A percentile compares a stretch with the other conserved stretches of the same genome.
Evolutionary conservation across 1,139 yeast genomes (phyloP).

Genomic region (Kurtzmaniella natalensis): DNA sequence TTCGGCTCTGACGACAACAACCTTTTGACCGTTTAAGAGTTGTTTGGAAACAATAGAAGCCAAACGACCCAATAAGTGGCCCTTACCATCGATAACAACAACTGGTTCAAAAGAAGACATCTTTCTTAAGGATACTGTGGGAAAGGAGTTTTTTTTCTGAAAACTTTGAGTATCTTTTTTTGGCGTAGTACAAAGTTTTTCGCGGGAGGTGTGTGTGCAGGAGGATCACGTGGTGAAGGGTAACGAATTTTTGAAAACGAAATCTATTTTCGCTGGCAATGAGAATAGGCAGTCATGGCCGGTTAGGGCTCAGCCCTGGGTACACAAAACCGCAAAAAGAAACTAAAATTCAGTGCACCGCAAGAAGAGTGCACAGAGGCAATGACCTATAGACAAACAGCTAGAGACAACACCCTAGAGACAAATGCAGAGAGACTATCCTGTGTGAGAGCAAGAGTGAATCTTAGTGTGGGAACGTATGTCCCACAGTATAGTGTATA

Average conservation of each 20-base stretch:
- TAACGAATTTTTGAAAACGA: background rate
- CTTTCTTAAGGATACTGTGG: conserved; percentile 17
- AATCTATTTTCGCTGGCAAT: background rate
- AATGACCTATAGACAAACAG: no score
- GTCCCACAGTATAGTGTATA: no score
- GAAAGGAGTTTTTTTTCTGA: conserved; percentile 8
- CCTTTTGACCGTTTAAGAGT: conserved; percentile 95
- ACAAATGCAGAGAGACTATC: no score
- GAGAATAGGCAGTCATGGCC: background rate
- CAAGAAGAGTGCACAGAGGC: no score
- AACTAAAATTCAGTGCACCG: no score
- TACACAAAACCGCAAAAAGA: no score
- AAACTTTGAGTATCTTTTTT: conserved; percentile 4
- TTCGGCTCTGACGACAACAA: conserved; percentile 97
- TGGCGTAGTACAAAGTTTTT: conserved; percentile 4
- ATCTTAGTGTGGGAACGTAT: no score
- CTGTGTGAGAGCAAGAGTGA: no score
- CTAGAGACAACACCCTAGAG: no score
- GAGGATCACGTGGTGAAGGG: background rate
- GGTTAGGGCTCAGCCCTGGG: conserved; percentile 1
- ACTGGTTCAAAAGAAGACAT: conserved; percentile 96
- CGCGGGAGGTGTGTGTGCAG: conserved; percentile 1
- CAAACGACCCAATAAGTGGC: conserved; percentile 99
- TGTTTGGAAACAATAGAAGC: conserved; percentile 99
- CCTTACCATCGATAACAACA: conserved; percentile 98